These are phyloP conservation scores for Lachancea dasiensis DNA, from an alignment of 805 yeast species.

Conservation along the genomic window DNA sequence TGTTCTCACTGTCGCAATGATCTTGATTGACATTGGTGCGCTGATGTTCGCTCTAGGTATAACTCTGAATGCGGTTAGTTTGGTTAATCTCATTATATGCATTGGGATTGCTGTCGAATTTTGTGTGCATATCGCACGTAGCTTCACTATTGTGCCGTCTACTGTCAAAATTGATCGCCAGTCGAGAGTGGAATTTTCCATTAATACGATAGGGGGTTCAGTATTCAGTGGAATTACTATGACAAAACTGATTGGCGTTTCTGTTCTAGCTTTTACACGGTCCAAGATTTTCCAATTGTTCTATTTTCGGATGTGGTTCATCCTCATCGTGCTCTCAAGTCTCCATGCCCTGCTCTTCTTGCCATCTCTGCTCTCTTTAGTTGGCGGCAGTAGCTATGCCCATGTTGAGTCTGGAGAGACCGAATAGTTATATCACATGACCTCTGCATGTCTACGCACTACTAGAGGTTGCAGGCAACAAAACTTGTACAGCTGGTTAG, in stretches of 20 bases:
- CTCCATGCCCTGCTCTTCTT: conserved; percentile 71
- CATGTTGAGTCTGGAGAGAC: conserved; percentile 1
- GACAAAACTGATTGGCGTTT: conserved; percentile 84
- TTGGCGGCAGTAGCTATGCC: conserved; percentile 56
- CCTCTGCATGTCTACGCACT: too few species aligned
- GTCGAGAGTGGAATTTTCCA: conserved; percentile 45
- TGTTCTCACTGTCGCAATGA: conserved; percentile 52
- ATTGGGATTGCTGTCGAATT: conserved; percentile 92
- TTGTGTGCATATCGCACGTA: conserved; percentile 79
- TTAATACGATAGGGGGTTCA: conserved; percentile 79
- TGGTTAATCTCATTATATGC: conserved; percentile 89
- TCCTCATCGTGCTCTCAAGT: conserved; percentile 70
- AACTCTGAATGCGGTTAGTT: conserved; percentile 78
- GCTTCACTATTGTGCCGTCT: conserved; percentile 49
- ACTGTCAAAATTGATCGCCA: conserved; percentile 32
- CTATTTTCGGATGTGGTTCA: conserved; percentile 92
- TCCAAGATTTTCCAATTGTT: conserved; percentile 87
- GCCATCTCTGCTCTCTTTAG: conserved; percentile 63
- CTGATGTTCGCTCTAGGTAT: conserved; percentile 70
- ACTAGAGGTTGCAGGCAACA: too few species aligned
- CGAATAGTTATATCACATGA: conserved; percentile 2
- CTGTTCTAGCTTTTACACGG: conserved; percentile 77
- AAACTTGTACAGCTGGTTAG: too few species aligned
- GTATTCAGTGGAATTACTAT: conserved; percentile 86
- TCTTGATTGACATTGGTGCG: conserved; percentile 71